phyloP scores from a whole-genome alignment of 1,139 yeast genomes.

The Martiniozyma asiatica region DNA sequence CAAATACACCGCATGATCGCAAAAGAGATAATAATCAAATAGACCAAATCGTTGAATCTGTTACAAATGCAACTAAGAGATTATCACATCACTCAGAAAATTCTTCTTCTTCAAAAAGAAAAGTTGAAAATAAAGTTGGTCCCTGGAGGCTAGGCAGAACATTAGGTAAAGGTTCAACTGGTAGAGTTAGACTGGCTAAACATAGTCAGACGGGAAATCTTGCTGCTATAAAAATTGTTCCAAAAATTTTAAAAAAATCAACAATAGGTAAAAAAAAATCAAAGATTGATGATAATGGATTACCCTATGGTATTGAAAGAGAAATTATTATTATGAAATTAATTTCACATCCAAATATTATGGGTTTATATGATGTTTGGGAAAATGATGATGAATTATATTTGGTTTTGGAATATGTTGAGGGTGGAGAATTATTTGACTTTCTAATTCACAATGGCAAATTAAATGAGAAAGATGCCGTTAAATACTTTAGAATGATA shows the following conservation, averaged over 20 bases:
- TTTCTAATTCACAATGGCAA: conserved; percentile 81
- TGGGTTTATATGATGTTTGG: conserved; percentile 98
- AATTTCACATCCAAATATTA: conserved; percentile 83
- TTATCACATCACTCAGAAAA: conserved; percentile 43
- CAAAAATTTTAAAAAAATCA: conserved; percentile 28
- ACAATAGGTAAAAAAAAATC: conserved; percentile 19
- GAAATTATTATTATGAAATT: conserved; percentile 86
- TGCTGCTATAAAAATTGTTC: conserved; percentile 75
- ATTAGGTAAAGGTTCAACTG: conserved; percentile 73
- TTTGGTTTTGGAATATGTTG: conserved; percentile 86
- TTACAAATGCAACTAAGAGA: conserved; percentile 47
- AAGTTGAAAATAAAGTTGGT: conserved; percentile 51
- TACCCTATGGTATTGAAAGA: conserved; percentile 91
- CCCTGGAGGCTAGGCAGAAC: conserved; percentile 78
- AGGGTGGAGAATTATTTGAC: conserved; percentile 95
- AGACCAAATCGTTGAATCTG: conserved; percentile 27
- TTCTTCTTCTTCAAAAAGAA: conserved; percentile 33
- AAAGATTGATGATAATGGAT: conserved; percentile 22
- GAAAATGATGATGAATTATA: conserved; percentile 90
- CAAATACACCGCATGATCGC: neutral
- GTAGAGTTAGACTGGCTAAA: conserved; percentile 64
- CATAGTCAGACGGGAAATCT: conserved; percentile 57
- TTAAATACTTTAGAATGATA: conserved; percentile 83
- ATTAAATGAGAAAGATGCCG: conserved; percentile 80
- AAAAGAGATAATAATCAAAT: conserved; percentile 12